phyloP scores from a whole-genome alignment of 2,329 filamentous ascomycete genomes.

The Alternaria longipes region DNA sequence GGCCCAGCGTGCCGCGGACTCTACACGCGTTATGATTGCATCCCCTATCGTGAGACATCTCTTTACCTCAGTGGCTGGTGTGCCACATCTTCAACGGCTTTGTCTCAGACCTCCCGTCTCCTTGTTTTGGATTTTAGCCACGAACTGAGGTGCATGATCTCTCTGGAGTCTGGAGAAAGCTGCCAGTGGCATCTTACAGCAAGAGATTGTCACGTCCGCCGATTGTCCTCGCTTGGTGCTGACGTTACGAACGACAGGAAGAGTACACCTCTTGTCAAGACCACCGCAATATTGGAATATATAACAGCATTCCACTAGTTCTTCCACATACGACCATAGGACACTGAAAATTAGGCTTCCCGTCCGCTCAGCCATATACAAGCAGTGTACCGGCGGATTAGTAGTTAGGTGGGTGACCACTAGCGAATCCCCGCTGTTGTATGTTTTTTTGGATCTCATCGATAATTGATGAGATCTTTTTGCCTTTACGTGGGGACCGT shows the following conservation, averaged over 20 bases:
- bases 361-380: no score
- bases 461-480: no score
- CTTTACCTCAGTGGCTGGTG: slow-evolving; percentile 35
- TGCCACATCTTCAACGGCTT: slow-evolving; percentile 38
- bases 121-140: slow-evolving; percentile 25
- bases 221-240: neutral
- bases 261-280: no score
- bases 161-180: neutral
- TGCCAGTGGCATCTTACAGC: neutral
- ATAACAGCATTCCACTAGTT: accelerated
- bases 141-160: neutral
- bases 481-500: no score
- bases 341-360: neutral
- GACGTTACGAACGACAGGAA: neutral
- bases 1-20: slow-evolving; percentile 15
- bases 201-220: neutral
- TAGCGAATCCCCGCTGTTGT: no score
- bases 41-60: slow-evolving; percentile 26
- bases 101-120: slow-evolving; percentile 34
- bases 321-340: neutral
- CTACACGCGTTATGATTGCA: slow-evolving; percentile 15
- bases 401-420: no score
- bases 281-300: neutral
- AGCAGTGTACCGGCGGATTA: no score
- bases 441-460: no score